Evolutionary conservation across 2,329 filamentous ascomycete genomes (phyloP), one percentile per base, ranked within the genome.

Genomic region (Sarocladium kiliense): DNA sequence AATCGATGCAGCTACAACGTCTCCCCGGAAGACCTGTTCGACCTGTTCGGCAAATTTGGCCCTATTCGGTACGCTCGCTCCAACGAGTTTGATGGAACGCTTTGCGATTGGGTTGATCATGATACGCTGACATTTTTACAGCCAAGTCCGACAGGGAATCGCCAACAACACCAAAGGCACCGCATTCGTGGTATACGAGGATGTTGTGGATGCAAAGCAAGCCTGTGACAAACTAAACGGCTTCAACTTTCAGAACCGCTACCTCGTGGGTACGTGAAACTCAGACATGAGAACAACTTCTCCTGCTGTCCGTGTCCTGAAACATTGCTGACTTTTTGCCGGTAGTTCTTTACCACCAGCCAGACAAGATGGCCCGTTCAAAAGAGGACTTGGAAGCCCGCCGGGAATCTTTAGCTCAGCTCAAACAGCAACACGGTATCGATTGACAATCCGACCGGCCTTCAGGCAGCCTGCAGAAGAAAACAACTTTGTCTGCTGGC

Each of bases 191-290:
- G 94, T 99, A 75, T 99, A 97, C 81, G 94, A 97, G 76, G 94
- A 99, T 82, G 93, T 97, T 64, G 89, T 94, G 83, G 94, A 99
- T 81, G 92, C 94, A 64, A 99, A 99, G 79, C 87, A 91, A 76
- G 94, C 94, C 69, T 97, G 94, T 81, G 94, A 99, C 80, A 97
- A 97, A 80, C 82, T 99, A 73, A 99, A 99, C 80, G 94, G 94
- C 71, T 99, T 96, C 86, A 99, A 99, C 80, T 99, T 99, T 75
- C 94, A 99, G 80, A 96, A 93, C 77, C 89, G 94, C 72, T 99
- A 99, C 76, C 89, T 99, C 66, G 94, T 99, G 68, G 91, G 91
- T 95, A 84, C 59, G 90, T 85, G 26, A 18, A 19, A 12, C 6
- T 39, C 5, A 11, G 21, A 3, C 5, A 7, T 14, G 14, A 7